Percentiles rank a stretch among this genome's conserved stretches.
Evolutionary conservation across 768 basidiomycete species (phyloP).

Genomic region (Rhizopogon vulgaris): DNA sequence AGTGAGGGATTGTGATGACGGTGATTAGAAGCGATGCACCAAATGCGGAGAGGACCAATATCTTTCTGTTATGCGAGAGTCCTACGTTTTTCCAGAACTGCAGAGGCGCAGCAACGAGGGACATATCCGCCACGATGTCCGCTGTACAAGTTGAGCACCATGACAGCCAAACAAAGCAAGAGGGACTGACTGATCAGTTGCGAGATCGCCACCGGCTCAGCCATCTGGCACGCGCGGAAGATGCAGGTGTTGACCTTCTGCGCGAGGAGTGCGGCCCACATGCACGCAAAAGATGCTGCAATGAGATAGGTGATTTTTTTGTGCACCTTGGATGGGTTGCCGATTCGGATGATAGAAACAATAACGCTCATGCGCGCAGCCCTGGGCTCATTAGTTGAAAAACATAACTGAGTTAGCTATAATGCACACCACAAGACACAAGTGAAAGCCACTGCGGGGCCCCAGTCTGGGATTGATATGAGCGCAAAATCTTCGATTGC

Average conservation of each 20-base stretch:
- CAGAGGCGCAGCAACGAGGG: background rate
- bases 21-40: slow-evolving; percentile 18
- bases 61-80: slow-evolving; percentile 10
- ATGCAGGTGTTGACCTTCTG: slow-evolving; percentile 11
- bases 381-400: slow-evolving; percentile 8
- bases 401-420: background rate
- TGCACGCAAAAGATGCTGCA: slow-evolving; percentile 12
- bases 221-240: slow-evolving; percentile 5
- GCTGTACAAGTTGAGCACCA: background rate
- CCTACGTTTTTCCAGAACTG: slow-evolving; percentile 11
- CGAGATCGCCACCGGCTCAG: slow-evolving; percentile 1
- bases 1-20: slow-evolving; percentile 12
- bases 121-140: background rate
- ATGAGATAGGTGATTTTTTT: slow-evolving; percentile 3
- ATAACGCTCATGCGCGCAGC: slow-evolving; percentile 19
- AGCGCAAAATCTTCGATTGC: background rate
- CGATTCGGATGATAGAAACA: slow-evolving; percentile 16
- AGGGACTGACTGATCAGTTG: slow-evolving; percentile 17
- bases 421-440: slow-evolving; percentile 14
- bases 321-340: slow-evolving; percentile 9
- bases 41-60: slow-evolving; percentile 15
- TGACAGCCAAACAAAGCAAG: background rate
- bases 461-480: slow-evolving; percentile 9
- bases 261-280: slow-evolving; percentile 4
- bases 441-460: slow-evolving; percentile 9